Base-by-base conservation (phyloP, 2,329 filamentous ascomycete species). In the Aplosporella prunicola region DNA sequence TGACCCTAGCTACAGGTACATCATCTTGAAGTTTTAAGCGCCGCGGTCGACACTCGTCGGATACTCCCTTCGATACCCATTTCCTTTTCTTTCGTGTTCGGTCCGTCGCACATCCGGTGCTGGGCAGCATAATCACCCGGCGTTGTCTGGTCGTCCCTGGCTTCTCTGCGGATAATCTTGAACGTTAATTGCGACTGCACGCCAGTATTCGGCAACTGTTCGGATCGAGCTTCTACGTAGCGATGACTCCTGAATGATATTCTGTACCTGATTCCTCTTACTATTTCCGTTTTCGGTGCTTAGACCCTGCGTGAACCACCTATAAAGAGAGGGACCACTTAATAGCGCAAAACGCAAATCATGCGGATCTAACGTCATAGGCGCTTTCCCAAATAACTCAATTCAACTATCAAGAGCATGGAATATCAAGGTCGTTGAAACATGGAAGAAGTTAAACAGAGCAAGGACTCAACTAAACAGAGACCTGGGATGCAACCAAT, bases 11-110 rank as follows among this genome's bases (percentile, higher is more conserved):
- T 47, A 23, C 53, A 79, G 76, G 47, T 79, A 91, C 74, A 88
- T 93, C 56, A 91, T 93, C 51, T 72, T 91, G 54, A 91, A 89
- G 67, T 89, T 87, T 61, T 93, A 85, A 63, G 35, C 44, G 28
- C 35, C 24, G 38, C 36, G 36, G 23, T 28, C 30, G 20, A 37
- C 14, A 8, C 11, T 25, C 11, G 11, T 20, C 15, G 11, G 11
- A 27, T 15, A 28, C 29, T 14, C 24, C 45, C 43, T 47, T 53
- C 51, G 53, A 61, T 61, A 60, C 55, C 55, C 56, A 48, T 48
- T 47, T 42, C 25, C n/a, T 39, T 39, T 32, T 17, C 22, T 29
- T 32, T 29, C 20, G 22, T 39, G 35, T 31, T 37, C 27, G 27
- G 35, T 26, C 15, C 18, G 35, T 27, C 31, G 35, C 28, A 5